Conservation (phyloP, 208 protist species). For the Trypanosoma vivax region DNA sequence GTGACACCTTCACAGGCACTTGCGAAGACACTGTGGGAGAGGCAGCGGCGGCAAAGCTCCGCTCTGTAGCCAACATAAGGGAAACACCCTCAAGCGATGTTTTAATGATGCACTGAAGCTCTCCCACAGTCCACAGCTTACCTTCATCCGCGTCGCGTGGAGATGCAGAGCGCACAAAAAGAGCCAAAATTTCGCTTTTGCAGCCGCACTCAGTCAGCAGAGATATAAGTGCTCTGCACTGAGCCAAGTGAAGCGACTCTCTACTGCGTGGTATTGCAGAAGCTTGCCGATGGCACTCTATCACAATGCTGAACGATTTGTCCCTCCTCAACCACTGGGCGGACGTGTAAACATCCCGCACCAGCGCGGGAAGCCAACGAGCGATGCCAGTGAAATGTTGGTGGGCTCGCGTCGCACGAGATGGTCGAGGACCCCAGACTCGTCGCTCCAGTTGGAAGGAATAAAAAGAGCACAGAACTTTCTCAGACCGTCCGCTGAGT, state of each 20-base stretch:
- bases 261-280: not conserved
- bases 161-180: constrained; percentile 23
- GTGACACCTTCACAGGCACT: not conserved
- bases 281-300: constrained; percentile 24
- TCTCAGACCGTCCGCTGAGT: constrained; percentile 40
- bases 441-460: constrained; percentile 42
- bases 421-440: constrained; percentile 59
- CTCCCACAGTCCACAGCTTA: constrained; percentile 22
- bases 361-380: constrained; percentile 62
- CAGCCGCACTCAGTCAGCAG: constrained; percentile 32
- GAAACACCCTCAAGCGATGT: constrained; percentile 6
- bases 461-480: constrained; percentile 56
- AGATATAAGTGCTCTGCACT: constrained; percentile 48
- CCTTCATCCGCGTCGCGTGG: constrained; percentile 3
- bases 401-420: constrained; percentile 55
- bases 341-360: constrained; percentile 51
- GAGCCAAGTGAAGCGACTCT: constrained; percentile 24
- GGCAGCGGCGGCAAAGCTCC: not conserved
- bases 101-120: constrained; percentile 13
- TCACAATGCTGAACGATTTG: constrained; percentile 35
- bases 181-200: constrained; percentile 37
- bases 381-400: constrained; percentile 58
- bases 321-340: constrained; percentile 53
- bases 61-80: constrained; percentile 4
- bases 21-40: not conserved